phyloP scores from a whole-genome alignment of 177 flowering plant genomes.

The Vitis hybrid region DNA sequence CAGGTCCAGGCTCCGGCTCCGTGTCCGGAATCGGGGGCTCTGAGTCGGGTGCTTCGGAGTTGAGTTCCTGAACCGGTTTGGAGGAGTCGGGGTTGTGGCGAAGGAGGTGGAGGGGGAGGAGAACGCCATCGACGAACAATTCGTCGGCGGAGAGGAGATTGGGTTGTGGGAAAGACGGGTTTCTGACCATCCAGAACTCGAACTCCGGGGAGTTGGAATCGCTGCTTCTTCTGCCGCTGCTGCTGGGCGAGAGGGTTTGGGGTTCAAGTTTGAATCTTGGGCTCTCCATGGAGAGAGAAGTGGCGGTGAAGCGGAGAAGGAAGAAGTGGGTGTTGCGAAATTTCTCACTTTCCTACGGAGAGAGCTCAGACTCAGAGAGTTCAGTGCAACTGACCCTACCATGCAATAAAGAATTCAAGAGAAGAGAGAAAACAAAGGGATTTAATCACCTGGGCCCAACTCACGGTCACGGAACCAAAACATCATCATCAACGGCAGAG shows the following conservation, averaged over 20 bases:
- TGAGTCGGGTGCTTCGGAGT: slow-evolving; percentile 6
- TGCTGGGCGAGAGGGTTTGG: slow-evolving; percentile 27
- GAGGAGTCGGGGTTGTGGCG: slow-evolving; percentile 15
- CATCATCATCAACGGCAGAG: no score
- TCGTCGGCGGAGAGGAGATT: slow-evolving; percentile 78
- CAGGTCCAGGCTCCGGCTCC: slow-evolving; percentile 19
- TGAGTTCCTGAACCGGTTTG: slow-evolving; percentile 6
- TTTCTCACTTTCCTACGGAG: neutral
- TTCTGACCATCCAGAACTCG: slow-evolving; percentile 85
- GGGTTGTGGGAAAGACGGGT: slow-evolving; percentile 58
- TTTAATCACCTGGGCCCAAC: no score
- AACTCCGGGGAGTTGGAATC: slow-evolving; percentile 72
- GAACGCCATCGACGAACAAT: slow-evolving; percentile 75
- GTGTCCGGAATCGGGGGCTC: slow-evolving; percentile 10
- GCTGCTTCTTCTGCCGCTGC: slow-evolving; percentile 29
- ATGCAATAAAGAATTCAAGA: slow-evolving; percentile 10
- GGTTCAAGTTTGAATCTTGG: slow-evolving; percentile 9
- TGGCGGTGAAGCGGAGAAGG: slow-evolving; percentile 5
- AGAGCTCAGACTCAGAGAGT: slow-evolving; percentile 10
- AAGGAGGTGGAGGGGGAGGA: slow-evolving; percentile 71
- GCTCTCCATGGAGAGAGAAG: slow-evolving; percentile 17
- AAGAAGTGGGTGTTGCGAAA: neutral
- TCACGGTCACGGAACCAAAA: no score
- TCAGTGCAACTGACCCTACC: slow-evolving; percentile 9
- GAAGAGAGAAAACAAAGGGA: neutral